Evolutionary conservation across 108 stramenopile species (phyloP), one percentile per base, ranked within the genome.

Genomic region (Craspedostauros australis): DNA sequence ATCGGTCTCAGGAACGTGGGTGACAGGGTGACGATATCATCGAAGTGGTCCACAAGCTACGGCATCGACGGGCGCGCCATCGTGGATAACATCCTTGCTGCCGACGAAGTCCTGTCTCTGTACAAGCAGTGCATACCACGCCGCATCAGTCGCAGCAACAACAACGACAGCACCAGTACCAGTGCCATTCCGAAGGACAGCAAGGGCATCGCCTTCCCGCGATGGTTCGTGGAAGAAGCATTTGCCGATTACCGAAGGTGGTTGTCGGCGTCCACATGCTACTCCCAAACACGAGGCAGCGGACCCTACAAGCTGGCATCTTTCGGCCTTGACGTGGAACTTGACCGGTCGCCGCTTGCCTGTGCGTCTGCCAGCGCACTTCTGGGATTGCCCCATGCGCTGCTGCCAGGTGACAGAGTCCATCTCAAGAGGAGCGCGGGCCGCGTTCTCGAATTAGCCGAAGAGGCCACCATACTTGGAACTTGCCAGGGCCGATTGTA

Each of bases 401-500:
- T 96, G 5, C 64, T 96, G 15, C 62, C 88, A 39, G 96, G 96
- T 12, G 96, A 97, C 60, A 54, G 72, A 18, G 84, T 97, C 16
- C 66, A 71, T 3, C 54, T 97, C 31, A 87, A 79, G 31, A 63
- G 86, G 5, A 79, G 87, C 41, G 74, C 84, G 19, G 92, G 94
- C 12, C 60, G 92, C 39, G 61, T 83, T 44, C 68, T 97, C 26
- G 96, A 95, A 39, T 57, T 92, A 3, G 72, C 81, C 21, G 96
- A 97, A 67, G 91, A 93, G 57, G 94, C 93, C 18, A 57, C 89
- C 32, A 69, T 97, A 38, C 77, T 97, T 19, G 96, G 96, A 20
- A 61, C 76, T 5, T 86, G 73, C 46, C 77, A 87, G 50, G 82
- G 85, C 4, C 66, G 72, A 29, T 62, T 97, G 5, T 97, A 74